Evolutionary conservation across 1,139 yeast genomes (phyloP), one percentile per base, ranked within the genome.

Genomic region (Kurtzmaniella quercitrusa): DNA sequence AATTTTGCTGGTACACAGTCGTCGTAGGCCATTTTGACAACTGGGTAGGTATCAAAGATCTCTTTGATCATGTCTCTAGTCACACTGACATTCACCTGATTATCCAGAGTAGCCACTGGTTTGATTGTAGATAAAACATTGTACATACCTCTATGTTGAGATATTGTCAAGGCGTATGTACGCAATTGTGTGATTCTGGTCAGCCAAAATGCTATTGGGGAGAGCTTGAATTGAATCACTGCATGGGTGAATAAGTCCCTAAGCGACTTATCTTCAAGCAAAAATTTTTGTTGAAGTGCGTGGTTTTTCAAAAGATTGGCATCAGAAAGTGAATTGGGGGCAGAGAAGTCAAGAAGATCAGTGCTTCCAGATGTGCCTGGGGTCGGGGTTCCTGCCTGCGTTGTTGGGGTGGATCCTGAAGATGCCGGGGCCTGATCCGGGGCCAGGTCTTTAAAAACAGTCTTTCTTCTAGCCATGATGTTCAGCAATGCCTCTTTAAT

Each of bases 51-150:
- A 42, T 84, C 88, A 57, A 93, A 91, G 20, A 94, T 89, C 51
- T 88, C 96, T 47, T 81, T 83, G 55, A 93, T 91, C 48, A 86
- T 88, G 47, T 89, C 97, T 45, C 96, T 71, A 0, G 98, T 88
- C 26, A 93, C 87, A 46, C 91, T 85, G 37, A 94, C 95, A 59
- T 88, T 89, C 43, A 91, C 95, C 60, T 88, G 88, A 57, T 86
- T 86, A 51, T 89, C 96, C 19, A 93, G 83, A 0, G 95, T 82
- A 1, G 95, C 94, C 33, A 86, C 91, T 0, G 98, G 97, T 55
- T 87, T 88, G 53, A 93, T 93, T 0, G 98, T 88, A 37, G 96
- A 86, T 45, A 93, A 68, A 1, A 93, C 98, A 58, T 93, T 93
- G 59, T 91, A 94, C 0, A 96, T 95, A 0, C 99, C 99, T 42